Conservation (phyloP, 495 filamentous ascomycete species). For the Haplographium delicatum region DNA sequence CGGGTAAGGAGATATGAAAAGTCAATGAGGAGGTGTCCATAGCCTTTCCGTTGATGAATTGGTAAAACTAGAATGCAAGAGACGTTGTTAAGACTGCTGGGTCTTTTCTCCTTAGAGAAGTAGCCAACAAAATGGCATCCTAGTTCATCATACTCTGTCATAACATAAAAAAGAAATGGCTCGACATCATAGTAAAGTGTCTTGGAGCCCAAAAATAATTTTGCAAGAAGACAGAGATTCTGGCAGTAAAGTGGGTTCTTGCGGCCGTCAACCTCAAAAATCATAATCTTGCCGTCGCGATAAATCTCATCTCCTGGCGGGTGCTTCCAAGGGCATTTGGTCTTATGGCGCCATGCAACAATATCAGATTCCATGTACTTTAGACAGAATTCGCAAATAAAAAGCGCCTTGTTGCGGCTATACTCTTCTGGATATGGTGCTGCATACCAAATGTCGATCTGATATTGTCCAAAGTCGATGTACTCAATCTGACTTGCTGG, state of each 20-base stretch:
- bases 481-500: conserved; percentile 95
- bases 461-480: conserved; percentile 94
- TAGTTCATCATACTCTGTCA: conserved; percentile 89
- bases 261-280: conserved; percentile 95
- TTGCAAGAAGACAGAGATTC: conserved; percentile 92
- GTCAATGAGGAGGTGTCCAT: conserved; percentile 93
- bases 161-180: conserved; percentile 96
- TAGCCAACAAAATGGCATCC: conserved; percentile 98
- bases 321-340: conserved; percentile 94
- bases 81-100: conserved; percentile 90
- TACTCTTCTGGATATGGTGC: conserved; percentile 98
- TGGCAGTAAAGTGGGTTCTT: conserved; percentile 98
- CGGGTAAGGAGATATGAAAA: conserved; percentile 95
- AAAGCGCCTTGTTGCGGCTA: conserved; percentile 87
- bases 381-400: conserved; percentile 97
- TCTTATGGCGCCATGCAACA: conserved; percentile 94
- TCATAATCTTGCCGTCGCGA: conserved; percentile 84
- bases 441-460: conserved; percentile 99
- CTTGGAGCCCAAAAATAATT: conserved; percentile 94
- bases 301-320: conserved; percentile 98
- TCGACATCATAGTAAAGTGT: conserved; percentile 99
- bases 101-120: conserved; percentile 98
- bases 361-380: conserved; percentile 99
- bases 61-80: conserved; percentile 94
- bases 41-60: conserved; percentile 94